phyloP scores from a whole-genome alignment of 2,329 filamentous ascomycete species.

The Pleurostoma richardsiae region DNA sequence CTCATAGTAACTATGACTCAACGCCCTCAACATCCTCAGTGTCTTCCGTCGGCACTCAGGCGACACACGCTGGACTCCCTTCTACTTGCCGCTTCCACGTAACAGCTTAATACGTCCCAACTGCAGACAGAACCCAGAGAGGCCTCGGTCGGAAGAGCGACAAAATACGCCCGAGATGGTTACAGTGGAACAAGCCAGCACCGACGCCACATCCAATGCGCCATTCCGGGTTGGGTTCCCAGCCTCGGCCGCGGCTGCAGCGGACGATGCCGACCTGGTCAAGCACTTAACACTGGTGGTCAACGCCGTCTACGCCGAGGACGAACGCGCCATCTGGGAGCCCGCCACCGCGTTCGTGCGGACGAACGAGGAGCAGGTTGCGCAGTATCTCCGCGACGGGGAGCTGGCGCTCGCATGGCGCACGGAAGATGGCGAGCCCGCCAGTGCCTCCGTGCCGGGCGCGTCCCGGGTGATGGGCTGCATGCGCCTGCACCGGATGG shows the following conservation, averaged over 20 bases:
- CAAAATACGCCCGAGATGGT: no score
- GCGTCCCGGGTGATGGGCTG: constrained; percentile 14
- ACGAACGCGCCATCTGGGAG: constrained; percentile 8
- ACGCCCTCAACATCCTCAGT: no score
- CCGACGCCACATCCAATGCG: not conserved
- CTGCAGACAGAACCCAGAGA: no score
- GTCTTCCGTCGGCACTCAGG: no score
- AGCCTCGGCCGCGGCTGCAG: not conserved
- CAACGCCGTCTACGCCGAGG: constrained; percentile 8
- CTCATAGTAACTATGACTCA: no score
- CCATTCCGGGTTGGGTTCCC: constrained; percentile 3
- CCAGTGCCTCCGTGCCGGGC: not conserved
- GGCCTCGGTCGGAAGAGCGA: no score
- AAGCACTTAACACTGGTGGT: constrained; percentile 3
- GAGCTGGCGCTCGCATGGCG: constrained; percentile 16
- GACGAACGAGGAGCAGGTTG: constrained; percentile 13
- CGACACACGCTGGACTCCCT: no score
- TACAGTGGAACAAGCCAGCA: no score
- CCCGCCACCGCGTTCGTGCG: constrained; percentile 7
- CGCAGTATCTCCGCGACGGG: constrained; percentile 11
- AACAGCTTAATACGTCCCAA: no score
- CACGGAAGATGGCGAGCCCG: not conserved
- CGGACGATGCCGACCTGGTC: not conserved
- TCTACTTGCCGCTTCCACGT: no score
- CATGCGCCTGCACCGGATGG: constrained; percentile 13